phyloP scores from a whole-genome alignment of 2,329 filamentous ascomycete genomes.

The Fusarium fujikuroi region DNA sequence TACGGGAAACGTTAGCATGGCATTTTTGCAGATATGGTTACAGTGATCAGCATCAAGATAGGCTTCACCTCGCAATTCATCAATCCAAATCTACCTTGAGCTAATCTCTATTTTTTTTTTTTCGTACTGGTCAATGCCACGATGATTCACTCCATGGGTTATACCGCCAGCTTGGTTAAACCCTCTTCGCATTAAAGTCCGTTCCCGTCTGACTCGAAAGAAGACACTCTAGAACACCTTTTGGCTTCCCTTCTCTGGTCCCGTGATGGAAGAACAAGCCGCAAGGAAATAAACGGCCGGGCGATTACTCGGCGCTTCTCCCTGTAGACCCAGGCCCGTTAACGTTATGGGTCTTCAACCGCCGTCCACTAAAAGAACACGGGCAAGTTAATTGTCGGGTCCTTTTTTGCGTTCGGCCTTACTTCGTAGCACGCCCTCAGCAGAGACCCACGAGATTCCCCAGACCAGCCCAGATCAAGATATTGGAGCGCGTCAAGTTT shows the following conservation, averaged over 20 bases:
- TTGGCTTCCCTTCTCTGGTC: background rate
- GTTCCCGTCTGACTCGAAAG: conserved; percentile 5
- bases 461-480: conserved; percentile 42
- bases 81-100: background rate
- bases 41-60: background rate
- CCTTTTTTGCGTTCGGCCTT: conserved; percentile 42
- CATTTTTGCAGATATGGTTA: background rate
- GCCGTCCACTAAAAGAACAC: conserved; percentile 16
- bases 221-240: conserved; percentile 13
- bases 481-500: conserved; percentile 36
- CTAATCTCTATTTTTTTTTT: background rate
- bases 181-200: conserved; percentile 4
- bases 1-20: background rate
- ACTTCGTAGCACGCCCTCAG: conserved; percentile 46
- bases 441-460: conserved; percentile 45
- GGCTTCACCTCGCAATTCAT: background rate
- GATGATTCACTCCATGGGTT: background rate
- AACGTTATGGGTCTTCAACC: conserved; percentile 42
- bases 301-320: conserved; percentile 53
- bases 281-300: conserved; percentile 43
- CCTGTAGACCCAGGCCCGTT: conserved; percentile 15
- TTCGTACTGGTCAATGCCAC: background rate
- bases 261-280: conserved; percentile 3
- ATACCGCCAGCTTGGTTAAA: conserved; percentile 26
- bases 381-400: background rate